Evolutionary conservation across 768 basidiomycete species (phyloP), one percentile per base, ranked within the genome.

Genomic region (Boletus rufocinnamomeus): DNA sequence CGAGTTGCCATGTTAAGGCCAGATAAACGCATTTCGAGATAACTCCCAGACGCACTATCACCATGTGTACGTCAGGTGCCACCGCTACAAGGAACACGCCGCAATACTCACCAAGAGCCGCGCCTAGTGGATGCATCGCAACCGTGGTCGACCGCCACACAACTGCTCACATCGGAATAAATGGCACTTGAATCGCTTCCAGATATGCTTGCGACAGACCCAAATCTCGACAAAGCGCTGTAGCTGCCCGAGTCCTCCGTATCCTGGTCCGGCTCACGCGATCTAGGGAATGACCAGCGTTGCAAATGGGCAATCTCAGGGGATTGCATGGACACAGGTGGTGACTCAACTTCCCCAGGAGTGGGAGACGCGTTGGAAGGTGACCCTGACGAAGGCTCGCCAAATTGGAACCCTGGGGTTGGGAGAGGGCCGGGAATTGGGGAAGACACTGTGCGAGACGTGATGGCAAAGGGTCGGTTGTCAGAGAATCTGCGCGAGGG

Each of bases 401-500:
- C 86, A 62, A 88, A 88, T 47, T 83, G 83, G 75, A 84, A 87
- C 55, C 80, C 81, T 41, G 84, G 84, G 6, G 79, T 77, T 2
- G 86, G 86, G 19, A 87, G 75, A 6, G 86, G 86, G 3, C 86
- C 86, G 10, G 72, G 72, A 52, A 74, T 74, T 2, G 72, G 84
- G 73, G 59, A 84, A 70, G 57, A 76, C 77, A 46, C 79, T 70
- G 76, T 65, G 38, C 85, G 80, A 8, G 82, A 76, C 30, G 80
- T 75, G 55, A 83, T 67, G 7, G 81, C 71, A 63, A 79, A 84
- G 7, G 82, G 69, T 16, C 75, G 75, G 58, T 80, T 80, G 59
- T 84, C 84, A 46, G 83, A 71, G 37, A 63, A 61, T 54, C 73
- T 65, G 28, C 73, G 72, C 16, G 66, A 25, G 13, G 57, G 41